Base-by-base conservation (phyloP, 2,329 filamentous ascomycete genomes). In the Fusarium annulatum region DNA sequence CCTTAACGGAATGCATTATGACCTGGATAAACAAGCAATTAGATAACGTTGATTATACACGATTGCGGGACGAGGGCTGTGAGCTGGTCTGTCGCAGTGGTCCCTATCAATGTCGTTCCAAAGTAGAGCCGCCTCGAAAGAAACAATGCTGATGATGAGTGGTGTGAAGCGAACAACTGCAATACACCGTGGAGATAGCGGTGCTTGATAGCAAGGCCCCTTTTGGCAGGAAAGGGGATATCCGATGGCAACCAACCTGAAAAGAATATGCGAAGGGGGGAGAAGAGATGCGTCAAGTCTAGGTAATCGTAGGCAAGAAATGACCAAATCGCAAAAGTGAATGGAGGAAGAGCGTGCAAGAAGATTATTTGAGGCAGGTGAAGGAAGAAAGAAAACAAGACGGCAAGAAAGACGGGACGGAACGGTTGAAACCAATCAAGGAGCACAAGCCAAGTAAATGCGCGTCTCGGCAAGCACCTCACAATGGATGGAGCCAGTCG, bases 1-100 rank as follows among this genome's bases (percentile, higher is more conserved):
- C 63, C 77, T 84, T 82, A 79, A 82, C 80, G 78, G 81, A 84
- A 81, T 82, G 83, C 86, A 88, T 88, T 78, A 78, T 86, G 83
- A 77, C 76, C 81, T 83, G 51, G 11, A 61, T 46, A 61, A 45
- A 43, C 14, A 58, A 43, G 28, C 33, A 39, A 64, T 79, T 63
- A 79, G 78, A 61, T 60, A 41, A 70, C 56, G 39, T 28, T 33
- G 38, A 64, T 38, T 26, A 33, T 43, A 16, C 33, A 41, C 41
- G 39, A 57, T 39, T 26, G 28, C 26, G 49, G 21, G 39, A 39
- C 21, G 36, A 42, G 56, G 51, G 11, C 36, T 48, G 53, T 26
- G 45, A 21, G 39, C 18, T 39, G 55, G 39, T 28, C n/a, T 34
- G 34, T 45, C 55, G 39, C 41, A 38, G 33, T 48, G 75, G 65